These are phyloP conservation scores for Wickerhamiella sorbophila DNA, from an alignment of 805 yeast species.

Conservation along the genomic window DNA sequence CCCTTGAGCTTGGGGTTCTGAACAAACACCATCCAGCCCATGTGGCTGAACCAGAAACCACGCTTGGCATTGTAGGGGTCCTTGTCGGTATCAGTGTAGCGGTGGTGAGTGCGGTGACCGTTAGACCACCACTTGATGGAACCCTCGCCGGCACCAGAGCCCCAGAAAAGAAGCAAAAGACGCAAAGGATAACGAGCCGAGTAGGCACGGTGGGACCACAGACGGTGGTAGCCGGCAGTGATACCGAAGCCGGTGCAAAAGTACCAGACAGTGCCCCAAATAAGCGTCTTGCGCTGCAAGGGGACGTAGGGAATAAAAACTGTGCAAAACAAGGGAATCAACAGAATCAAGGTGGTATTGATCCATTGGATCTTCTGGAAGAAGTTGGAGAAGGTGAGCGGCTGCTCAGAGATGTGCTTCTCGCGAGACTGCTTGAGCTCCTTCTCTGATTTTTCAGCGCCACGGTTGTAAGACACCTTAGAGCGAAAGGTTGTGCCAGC, in stretches of 20 bases:
- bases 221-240: constrained; percentile 73
- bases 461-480: constrained; percentile 21
- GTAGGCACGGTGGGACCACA: constrained; percentile 53
- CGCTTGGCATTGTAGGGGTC: constrained; percentile 79
- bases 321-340: constrained; percentile 41
- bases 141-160: constrained; percentile 65
- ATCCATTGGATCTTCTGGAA: constrained; percentile 64
- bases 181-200: constrained; percentile 33
- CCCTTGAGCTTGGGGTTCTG: constrained; percentile 53
- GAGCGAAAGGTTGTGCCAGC: constrained; percentile 21
- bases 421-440: constrained; percentile 13
- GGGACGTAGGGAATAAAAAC: constrained; percentile 31
- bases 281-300: constrained; percentile 36
- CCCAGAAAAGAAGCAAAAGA: constrained; percentile 40
- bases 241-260: constrained; percentile 51
- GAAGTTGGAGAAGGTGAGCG: constrained; percentile 64
- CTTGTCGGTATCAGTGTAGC: constrained; percentile 71
- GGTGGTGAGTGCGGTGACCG: constrained; percentile 80
- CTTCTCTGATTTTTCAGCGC: constrained; percentile 8
- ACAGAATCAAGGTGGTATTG: constrained; percentile 40
- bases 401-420: constrained; percentile 52
- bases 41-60: constrained; percentile 69
- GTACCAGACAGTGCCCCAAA: constrained; percentile 43
- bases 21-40: constrained; percentile 72
- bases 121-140: constrained; percentile 67